phyloP scores from a whole-genome alignment of 148 eudicot species.

The Silene latifolia region DNA sequence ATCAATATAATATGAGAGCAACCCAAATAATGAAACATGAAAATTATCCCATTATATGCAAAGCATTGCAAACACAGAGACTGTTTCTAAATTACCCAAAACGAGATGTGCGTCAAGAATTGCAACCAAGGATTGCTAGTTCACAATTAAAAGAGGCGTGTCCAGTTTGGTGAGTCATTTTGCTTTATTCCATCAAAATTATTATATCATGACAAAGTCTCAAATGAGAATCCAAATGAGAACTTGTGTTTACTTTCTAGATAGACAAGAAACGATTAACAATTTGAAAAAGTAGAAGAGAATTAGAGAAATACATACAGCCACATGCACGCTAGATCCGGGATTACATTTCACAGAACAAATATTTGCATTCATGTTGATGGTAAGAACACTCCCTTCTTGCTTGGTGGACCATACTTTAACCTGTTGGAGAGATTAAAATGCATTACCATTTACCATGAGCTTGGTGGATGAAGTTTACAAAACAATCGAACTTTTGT shows the following conservation, averaged over 20 bases:
- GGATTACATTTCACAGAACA: constrained; percentile 95
- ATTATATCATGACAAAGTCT: no score
- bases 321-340: constrained; percentile 77
- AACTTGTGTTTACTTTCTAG: no score
- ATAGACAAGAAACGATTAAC: no score
- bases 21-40: neutral
- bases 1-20: neutral
- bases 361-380: constrained; percentile 81
- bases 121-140: no score
- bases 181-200: no score
- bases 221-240: no score
- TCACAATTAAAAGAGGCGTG: no score
- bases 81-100: no score
- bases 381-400: constrained; percentile 77
- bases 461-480: neutral
- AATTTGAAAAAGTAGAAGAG: neutral
- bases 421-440: constrained; percentile 46
- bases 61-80: no score
- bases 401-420: constrained; percentile 93
- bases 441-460: neutral
- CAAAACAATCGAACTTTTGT: neutral
- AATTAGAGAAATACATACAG: constrained; percentile 43
- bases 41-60: no score
- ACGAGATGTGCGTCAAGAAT: no score
- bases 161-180: no score